phyloP scores from a whole-genome alignment of 1,284 basidiomycete species.

The Psilocybe mexicana region DNA sequence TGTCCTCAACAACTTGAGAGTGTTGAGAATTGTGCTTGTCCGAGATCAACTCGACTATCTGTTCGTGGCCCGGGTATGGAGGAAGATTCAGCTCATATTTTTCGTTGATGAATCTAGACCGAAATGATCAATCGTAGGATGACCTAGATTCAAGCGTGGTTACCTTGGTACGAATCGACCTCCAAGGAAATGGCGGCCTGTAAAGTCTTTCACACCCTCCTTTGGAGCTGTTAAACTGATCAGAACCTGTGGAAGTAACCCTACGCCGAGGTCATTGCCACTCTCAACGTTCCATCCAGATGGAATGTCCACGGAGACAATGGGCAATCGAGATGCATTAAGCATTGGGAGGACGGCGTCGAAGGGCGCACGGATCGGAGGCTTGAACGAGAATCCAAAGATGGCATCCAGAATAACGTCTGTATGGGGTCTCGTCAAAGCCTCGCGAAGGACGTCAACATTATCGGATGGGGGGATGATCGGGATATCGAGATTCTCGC shows the following conservation, averaged over 20 bases:
- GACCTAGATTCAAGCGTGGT: neutral
- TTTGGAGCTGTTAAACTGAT: slow-evolving; percentile 95
- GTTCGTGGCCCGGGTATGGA: slow-evolving; percentile 71
- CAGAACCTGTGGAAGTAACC: slow-evolving; percentile 77
- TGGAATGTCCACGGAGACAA: slow-evolving; percentile 94
- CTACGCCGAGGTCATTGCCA: slow-evolving; percentile 59
- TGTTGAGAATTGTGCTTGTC: slow-evolving; percentile 7
- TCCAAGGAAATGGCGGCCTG: slow-evolving; percentile 87
- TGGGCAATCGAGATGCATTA: slow-evolving; percentile 64
- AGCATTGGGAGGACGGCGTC: slow-evolving; percentile 73
- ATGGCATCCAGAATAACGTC: slow-evolving; percentile 95
- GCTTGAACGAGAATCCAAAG: slow-evolving; percentile 97
- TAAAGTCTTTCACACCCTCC: slow-evolving; percentile 76
- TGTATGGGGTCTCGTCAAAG: slow-evolving; percentile 49
- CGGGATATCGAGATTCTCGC: slow-evolving; percentile 82
- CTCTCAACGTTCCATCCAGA: slow-evolving; percentile 94
- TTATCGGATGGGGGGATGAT: slow-evolving; percentile 58
- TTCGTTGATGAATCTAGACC: slow-evolving; percentile 48
- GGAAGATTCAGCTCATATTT: slow-evolving; percentile 80
- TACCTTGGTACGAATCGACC: slow-evolving; percentile 91
- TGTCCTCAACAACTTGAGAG: neutral
- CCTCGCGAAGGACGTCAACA: slow-evolving; percentile 47
- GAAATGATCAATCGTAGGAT: neutral
- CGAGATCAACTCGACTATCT: slow-evolving; percentile 73
- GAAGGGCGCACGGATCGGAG: slow-evolving; percentile 87